phyloP scores from a whole-genome alignment of 495 filamentous ascomycete genomes.

The Rhypophila decipiens region DNA sequence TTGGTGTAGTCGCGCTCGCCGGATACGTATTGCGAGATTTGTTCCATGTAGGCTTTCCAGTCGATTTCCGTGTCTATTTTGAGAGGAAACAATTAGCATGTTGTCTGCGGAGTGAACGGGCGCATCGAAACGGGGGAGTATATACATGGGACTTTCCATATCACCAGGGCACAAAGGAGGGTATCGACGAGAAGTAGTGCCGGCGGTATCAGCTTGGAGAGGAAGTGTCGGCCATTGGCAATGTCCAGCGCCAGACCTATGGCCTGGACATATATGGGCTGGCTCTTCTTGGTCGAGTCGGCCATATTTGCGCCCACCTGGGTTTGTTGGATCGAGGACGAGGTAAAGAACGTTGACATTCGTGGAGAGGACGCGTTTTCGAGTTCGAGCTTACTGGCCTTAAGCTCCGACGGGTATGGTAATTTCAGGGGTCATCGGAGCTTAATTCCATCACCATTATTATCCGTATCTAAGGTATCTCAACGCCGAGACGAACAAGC shows the following conservation, averaged over 20 bases:
- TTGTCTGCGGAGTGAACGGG: background rate
- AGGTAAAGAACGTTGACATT: too few species aligned
- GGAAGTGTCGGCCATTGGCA: constrained; percentile 32
- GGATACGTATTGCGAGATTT: constrained; percentile 66
- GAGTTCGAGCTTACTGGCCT: constrained; percentile 1
- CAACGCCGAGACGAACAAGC: too few species aligned
- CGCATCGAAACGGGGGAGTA: constrained; percentile 19
- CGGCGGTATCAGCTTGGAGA: constrained; percentile 44
- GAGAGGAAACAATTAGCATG: background rate
- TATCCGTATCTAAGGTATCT: too few species aligned
- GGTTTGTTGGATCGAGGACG: too few species aligned
- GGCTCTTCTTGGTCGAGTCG: constrained; percentile 5
- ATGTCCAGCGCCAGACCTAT: constrained; percentile 25
- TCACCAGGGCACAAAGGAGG: constrained; percentile 64
- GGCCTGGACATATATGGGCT: constrained; percentile 9
- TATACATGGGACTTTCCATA: constrained; percentile 86
- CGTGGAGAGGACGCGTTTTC: constrained; percentile 13
- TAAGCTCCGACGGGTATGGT: too few species aligned
- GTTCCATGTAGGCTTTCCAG: constrained; percentile 95
- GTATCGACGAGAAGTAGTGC: constrained; percentile 69
- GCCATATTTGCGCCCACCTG: too few species aligned
- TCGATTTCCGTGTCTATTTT: constrained; percentile 91
- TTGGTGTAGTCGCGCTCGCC: constrained; percentile 85
- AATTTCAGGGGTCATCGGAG: too few species aligned
- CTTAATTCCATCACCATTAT: too few species aligned